phyloP scores from a whole-genome alignment of 768 basidiomycete species.

The Amanita inopinata region DNA sequence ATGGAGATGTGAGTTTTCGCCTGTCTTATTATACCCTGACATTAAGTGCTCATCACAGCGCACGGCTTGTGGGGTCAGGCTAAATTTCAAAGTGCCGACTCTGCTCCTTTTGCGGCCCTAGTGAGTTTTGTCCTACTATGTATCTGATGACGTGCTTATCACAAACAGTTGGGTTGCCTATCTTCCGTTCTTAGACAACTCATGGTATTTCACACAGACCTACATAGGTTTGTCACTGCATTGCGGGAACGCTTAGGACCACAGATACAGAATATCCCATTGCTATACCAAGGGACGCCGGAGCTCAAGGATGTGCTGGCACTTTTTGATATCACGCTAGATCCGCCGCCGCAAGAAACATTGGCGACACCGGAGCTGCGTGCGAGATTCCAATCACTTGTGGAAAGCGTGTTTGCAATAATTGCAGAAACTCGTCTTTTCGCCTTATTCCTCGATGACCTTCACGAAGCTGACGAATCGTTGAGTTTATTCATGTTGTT shows the following conservation, averaged over 20 bases:
- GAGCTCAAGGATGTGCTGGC: constrained; percentile 56
- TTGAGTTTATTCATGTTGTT: constrained; percentile 17
- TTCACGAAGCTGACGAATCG: constrained; percentile 70
- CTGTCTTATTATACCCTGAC: background rate
- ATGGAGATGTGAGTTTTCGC: constrained; percentile 44
- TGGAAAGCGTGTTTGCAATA: constrained; percentile 60
- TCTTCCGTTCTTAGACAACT: constrained; percentile 66
- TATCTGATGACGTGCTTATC: constrained; percentile 6
- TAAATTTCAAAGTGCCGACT: constrained; percentile 56
- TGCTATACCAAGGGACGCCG: constrained; percentile 63
- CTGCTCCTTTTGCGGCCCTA: constrained; percentile 61
- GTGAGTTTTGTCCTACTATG: constrained; percentile 22
- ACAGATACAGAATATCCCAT: constrained; percentile 57
- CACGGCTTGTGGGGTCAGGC: constrained; percentile 74
- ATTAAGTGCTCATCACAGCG: constrained; percentile 21
- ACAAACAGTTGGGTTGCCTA: constrained; percentile 46
- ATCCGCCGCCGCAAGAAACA: constrained; percentile 38
- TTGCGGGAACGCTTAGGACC: constrained; percentile 57
- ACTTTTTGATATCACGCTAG: constrained; percentile 42
- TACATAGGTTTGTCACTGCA: constrained; percentile 53
- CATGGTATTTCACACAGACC: constrained; percentile 64
- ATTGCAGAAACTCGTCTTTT: constrained; percentile 63
- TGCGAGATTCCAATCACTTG: constrained; percentile 60
- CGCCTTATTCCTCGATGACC: constrained; percentile 63
- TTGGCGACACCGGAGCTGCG: constrained; percentile 52